Conservation (phyloP, 2,329 filamentous ascomycete species). For the Beauveria medogensis region DNA sequence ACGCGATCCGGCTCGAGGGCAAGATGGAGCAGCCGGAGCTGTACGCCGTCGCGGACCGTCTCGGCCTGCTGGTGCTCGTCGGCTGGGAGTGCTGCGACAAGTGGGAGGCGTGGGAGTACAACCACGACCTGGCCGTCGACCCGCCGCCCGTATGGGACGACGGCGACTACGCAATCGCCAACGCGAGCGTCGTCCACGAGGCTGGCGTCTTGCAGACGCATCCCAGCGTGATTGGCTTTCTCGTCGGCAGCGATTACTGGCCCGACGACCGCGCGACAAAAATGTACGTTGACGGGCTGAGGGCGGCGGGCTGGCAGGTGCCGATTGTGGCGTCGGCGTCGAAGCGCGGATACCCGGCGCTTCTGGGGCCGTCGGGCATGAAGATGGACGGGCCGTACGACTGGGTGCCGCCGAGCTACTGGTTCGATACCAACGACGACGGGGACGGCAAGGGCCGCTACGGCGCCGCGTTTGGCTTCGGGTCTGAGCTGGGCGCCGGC, state of each 20-base stretch:
- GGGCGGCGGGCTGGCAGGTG: constrained; percentile 43
- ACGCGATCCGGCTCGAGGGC: constrained; percentile 56
- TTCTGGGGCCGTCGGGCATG: constrained; percentile 49
- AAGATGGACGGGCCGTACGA: constrained; percentile 62
- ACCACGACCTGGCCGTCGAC: constrained; percentile 38
- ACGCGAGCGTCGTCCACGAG: constrained; percentile 50
- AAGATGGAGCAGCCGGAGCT: constrained; percentile 56
- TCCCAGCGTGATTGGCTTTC: constrained; percentile 48
- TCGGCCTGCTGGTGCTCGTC: constrained; percentile 53
- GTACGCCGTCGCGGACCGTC: constrained; percentile 48
- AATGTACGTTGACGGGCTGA: constrained; percentile 44
- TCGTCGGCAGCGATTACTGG: constrained; percentile 57
- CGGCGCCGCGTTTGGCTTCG: constrained; percentile 55
- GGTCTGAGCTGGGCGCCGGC: constrained; percentile 53
- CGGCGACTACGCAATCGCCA: constrained; percentile 46
- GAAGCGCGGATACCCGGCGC: constrained; percentile 42
- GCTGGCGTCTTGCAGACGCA: constrained; percentile 51
- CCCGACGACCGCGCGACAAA: constrained; percentile 47
- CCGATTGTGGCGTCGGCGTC: constrained; percentile 51
- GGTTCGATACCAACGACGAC: constrained; percentile 40
- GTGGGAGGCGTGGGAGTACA: constrained; percentile 58
- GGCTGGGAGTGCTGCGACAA: constrained; percentile 64
- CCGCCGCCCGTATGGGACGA: constrained; percentile 37
- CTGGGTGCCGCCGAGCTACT: constrained; percentile 59
- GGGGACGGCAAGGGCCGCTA: constrained; percentile 24